Evolutionary conservation across 441 rosid species (phyloP).

Genomic region (Adansonia madagascariensis): DNA sequence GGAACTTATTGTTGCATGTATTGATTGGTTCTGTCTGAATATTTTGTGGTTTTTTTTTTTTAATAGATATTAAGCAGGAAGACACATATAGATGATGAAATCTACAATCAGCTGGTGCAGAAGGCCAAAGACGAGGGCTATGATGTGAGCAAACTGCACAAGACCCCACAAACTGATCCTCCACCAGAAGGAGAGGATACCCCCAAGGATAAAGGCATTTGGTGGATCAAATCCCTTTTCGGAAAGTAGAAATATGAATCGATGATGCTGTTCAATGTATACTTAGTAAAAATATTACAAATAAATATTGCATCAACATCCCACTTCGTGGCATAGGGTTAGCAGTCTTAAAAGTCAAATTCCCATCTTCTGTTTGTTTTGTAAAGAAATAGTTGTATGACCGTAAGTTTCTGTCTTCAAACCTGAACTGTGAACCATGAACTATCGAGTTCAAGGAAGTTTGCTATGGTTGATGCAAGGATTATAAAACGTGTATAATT

Average conservation of each 20-base stretch:
- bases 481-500: neutral
- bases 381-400: neutral
- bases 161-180: slow-evolving; percentile 67
- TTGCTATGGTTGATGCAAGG: neutral
- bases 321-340: neutral
- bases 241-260: slow-evolving; percentile 45
- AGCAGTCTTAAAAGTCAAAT: neutral
- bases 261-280: no score
- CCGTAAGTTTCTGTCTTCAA: neutral
- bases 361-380: neutral
- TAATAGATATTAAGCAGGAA: slow-evolving; percentile 72
- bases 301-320: neutral
- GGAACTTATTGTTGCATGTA: neutral
- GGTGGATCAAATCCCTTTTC: slow-evolving; percentile 83
- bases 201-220: slow-evolving; percentile 72
- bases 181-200: slow-evolving; percentile 60
- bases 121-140: slow-evolving; percentile 69
- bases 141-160: slow-evolving; percentile 74
- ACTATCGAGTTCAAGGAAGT: neutral
- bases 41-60: neutral
- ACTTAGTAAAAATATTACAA: neutral
- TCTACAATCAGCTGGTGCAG: slow-evolving; percentile 55
- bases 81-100: slow-evolving; percentile 60
- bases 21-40: neutral
- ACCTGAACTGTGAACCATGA: neutral